Evolutionary conservation across 2,329 filamentous ascomycete species (phyloP), one percentile per base, ranked within the genome.

Genomic region (Sporothrix luriei): DNA sequence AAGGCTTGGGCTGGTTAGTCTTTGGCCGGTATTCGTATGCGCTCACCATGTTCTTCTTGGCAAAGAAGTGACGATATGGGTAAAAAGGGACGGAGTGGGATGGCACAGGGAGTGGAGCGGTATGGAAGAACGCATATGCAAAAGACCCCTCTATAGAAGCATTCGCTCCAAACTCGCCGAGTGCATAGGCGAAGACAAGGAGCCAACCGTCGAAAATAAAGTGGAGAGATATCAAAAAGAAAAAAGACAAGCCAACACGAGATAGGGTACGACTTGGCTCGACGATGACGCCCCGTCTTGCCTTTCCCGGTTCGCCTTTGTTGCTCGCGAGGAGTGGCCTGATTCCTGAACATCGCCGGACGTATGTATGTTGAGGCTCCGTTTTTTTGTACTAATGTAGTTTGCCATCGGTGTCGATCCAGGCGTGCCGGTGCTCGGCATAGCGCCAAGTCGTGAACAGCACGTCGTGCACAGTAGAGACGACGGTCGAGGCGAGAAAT

Each of bases 21-120:
- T 13, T 33, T 24, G 61, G 29, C 49, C 33, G 49, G 49, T 64
- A 21, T 14, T 21, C 16, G 16, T 19, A 6, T 66, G 49, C 66
- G 66, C 24, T 38, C 66, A 59, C 66, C 66, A 68, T 68, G 7
- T 52, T 59, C 52, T 59, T 59, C 59, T 55, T 48, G 52, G 66
- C 26, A 13, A 59, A 11, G 13, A 10, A 19, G 46, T 13, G 10
- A 26, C 24, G 14, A 54, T 5, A 11, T 16, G 61, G 46, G 61
- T 33, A 13, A 13, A 6, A 11, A 13, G 29, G 29, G 24, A 57
- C 33, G 6, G 4, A 24, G 29, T 46, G 24, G 38, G 9, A 13
- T 21, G 33, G 65, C 16, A 14, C 49, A 68, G 24, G 51, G 21
- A 33, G 65, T 55, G 51, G 51, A n/a, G 33, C 33, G 16, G 65